phyloP scores from a whole-genome alignment of 345 rosid species.

The Sisymbrium altissimum region DNA sequence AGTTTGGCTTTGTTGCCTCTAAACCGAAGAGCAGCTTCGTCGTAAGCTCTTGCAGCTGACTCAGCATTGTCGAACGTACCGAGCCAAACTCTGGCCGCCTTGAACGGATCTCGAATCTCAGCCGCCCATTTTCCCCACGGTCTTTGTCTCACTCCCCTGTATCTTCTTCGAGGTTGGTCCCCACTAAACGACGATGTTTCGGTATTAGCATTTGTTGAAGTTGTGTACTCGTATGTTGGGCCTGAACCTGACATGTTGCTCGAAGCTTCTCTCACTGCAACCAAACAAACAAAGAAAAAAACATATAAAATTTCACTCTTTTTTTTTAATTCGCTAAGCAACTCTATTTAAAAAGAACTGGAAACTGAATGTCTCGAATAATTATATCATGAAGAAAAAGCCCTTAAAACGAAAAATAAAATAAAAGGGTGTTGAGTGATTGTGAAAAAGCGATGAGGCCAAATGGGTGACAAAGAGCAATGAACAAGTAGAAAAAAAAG shows the following conservation, averaged over 20 bases:
- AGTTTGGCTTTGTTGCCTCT: conserved; percentile 95
- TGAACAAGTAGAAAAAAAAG: conserved; percentile 20
- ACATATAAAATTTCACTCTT: background rate
- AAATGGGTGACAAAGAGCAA: conserved; percentile 27
- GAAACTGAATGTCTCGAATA: background rate
- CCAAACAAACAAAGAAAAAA: background rate
- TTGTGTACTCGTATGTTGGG: conserved; percentile 48
- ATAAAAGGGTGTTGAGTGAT: background rate
- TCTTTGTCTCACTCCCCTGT: conserved; percentile 86
- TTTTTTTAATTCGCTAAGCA: background rate
- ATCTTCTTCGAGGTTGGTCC: conserved; percentile 54
- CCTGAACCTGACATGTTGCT: conserved; percentile 22
- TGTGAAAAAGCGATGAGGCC: conserved; percentile 17
- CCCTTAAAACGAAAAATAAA: background rate
- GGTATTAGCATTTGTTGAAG: background rate
- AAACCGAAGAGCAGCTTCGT: conserved; percentile 75
- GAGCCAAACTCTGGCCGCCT: conserved; percentile 87
- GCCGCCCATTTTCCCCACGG: conserved; percentile 99
- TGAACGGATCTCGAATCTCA: conserved; percentile 85
- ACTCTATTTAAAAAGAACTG: background rate
- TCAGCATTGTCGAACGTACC: conserved; percentile 91
- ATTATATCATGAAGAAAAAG: background rate
- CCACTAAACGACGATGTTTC: conserved; percentile 30
- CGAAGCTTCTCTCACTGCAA: conserved; percentile 33
- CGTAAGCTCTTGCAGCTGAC: conserved; percentile 87